Percentiles rank a stretch among this genome's conserved stretches.
phyloP scores from a whole-genome alignment of 495 filamentous ascomycete genomes.

The Immersiella caudata region DNA sequence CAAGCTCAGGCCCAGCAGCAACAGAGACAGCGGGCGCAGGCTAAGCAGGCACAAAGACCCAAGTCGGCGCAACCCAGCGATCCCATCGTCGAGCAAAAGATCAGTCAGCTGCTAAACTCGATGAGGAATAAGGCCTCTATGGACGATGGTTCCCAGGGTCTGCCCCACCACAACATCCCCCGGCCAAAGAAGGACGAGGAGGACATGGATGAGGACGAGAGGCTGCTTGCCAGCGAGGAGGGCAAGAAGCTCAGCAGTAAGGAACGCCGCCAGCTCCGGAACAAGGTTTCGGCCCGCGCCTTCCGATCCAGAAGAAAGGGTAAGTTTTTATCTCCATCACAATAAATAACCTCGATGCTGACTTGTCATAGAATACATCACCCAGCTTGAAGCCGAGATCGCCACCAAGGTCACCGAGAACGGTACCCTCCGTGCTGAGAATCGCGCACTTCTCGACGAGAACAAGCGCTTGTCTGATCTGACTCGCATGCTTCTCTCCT shows the following conservation, averaged over 20 bases:
- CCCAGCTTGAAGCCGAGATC: constrained; percentile 85
- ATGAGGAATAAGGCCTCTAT: constrained; percentile 69
- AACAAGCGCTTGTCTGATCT: constrained; percentile 77
- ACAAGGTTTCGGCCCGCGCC: constrained; percentile 96
- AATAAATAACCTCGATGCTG: constrained; percentile 41
- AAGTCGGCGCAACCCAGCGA: constrained; percentile 57
- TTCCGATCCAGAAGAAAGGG: constrained; percentile 97
- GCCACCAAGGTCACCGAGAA: constrained; percentile 70
- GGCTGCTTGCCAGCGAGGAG: constrained; percentile 88
- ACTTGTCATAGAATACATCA: constrained; percentile 81
- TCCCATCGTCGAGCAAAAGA: constrained; percentile 78
- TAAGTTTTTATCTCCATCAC: constrained; percentile 47
- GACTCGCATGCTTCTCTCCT: constrained; percentile 80
- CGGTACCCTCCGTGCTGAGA: constrained; percentile 70
- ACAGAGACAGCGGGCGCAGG: constrained; percentile 59
- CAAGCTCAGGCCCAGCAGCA: constrained; percentile 65
- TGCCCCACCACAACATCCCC: constrained; percentile 59
- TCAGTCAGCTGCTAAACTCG: constrained; percentile 78
- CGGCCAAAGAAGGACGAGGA: constrained; percentile 81
- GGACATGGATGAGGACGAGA: constrained; percentile 98
- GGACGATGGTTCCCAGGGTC: constrained; percentile 52
- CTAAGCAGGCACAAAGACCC: constrained; percentile 43
- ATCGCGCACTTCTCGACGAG: constrained; percentile 74
- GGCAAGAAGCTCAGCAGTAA: constrained; percentile 97
- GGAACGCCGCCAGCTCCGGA: constrained; percentile 88